Evolutionary conservation across 768 basidiomycete species (phyloP).

Genomic region (Suillus luteus): DNA sequence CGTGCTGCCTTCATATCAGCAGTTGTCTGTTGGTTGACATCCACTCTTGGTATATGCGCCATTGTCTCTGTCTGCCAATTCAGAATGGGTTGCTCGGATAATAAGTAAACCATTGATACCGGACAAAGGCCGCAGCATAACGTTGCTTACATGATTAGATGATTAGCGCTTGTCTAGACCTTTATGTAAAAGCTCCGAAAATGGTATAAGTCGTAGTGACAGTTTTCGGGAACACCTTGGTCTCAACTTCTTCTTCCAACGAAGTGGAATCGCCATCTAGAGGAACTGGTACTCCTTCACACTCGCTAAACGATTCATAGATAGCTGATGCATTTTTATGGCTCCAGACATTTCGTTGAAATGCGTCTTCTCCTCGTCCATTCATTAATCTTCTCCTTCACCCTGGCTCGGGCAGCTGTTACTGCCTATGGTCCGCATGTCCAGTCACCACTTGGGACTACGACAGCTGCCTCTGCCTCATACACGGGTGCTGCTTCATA

Average conservation of each 20-base stretch:
- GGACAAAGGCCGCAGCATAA: too few species aligned
- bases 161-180: neutral
- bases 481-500: conserved; percentile 54
- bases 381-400: conserved; percentile 23
- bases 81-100: neutral
- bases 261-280: conserved; percentile 7
- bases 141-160: too few species aligned
- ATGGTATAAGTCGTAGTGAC: conserved; percentile 15
- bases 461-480: conserved; percentile 38
- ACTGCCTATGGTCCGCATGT: conserved; percentile 28
- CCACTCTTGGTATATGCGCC: conserved; percentile 5
- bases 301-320: neutral
- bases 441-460: conserved; percentile 30
- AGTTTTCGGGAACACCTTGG: neutral
- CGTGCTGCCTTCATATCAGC: conserved; percentile 57
- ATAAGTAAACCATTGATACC: neutral
- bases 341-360: conserved; percentile 3
- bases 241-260: neutral
- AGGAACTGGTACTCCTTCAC: conserved; percentile 18
- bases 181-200: conserved; percentile 13
- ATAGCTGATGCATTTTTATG: neutral
- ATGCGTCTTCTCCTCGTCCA: conserved; percentile 29
- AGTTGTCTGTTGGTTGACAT: conserved; percentile 48
- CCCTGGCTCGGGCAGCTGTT: conserved; percentile 18
- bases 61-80: neutral